Evolutionary conservation across 768 basidiomycete species (phyloP).

Genomic region (Collybiopsis luxurians): DNA sequence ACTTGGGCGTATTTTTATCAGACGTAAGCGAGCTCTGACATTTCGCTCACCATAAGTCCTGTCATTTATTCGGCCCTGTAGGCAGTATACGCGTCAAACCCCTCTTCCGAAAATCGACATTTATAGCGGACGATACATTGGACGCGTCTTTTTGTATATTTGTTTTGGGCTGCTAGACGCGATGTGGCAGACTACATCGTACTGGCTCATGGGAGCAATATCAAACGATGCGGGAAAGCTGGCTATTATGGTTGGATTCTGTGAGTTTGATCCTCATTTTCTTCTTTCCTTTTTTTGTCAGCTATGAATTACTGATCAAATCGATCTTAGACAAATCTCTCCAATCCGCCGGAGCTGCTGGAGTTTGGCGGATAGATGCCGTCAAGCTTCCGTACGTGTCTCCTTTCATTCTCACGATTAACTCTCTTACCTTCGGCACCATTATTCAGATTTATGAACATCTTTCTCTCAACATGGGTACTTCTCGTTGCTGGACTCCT

Average conservation of each 20-base stretch:
- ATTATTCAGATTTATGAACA: slow-evolving; percentile 43
- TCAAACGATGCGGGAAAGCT: slow-evolving; percentile 79
- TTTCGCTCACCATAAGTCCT: no score
- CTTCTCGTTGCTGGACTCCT: slow-evolving; percentile 62
- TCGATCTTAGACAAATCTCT: slow-evolving; percentile 66
- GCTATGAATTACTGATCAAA: not conserved
- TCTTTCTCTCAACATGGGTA: slow-evolving; percentile 73
- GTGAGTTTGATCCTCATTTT: slow-evolving; percentile 44
- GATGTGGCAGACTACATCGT: slow-evolving; percentile 83
- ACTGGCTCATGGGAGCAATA: slow-evolving; percentile 86
- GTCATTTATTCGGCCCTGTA: slow-evolving; percentile 26
- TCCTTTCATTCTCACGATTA: slow-evolving; percentile 15
- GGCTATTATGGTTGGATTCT: slow-evolving; percentile 79
- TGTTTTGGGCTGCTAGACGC: slow-evolving; percentile 75
- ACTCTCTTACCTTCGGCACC: no score
- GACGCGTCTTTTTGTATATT: slow-evolving; percentile 60
- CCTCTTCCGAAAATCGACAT: slow-evolving; percentile 52
- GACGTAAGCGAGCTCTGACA: slow-evolving; percentile 44
- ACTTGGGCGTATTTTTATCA: slow-evolving; percentile 80
- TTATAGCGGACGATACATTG: slow-evolving; percentile 49
- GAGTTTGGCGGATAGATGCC: slow-evolving; percentile 69
- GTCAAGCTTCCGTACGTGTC: slow-evolving; percentile 53
- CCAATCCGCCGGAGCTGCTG: slow-evolving; percentile 76
- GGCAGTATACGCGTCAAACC: slow-evolving; percentile 40
- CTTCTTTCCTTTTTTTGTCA: no score